Evolutionary conservation across 2,329 filamentous ascomycete species (phyloP).

Genomic region (Lithohypha guttulata): DNA sequence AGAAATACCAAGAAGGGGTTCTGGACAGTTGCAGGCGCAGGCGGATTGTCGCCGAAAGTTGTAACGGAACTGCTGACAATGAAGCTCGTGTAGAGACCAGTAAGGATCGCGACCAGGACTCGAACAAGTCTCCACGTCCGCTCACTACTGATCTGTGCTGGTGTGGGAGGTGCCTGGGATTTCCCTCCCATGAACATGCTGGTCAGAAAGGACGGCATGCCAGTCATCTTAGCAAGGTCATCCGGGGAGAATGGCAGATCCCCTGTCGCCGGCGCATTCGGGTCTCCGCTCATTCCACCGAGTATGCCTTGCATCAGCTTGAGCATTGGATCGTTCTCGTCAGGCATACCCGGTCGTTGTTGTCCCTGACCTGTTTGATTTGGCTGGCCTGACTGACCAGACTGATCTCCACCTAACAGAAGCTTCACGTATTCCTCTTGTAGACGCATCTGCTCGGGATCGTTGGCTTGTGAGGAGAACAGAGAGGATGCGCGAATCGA

Average conservation of each 20-base stretch:
- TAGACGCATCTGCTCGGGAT: conserved; percentile 26
- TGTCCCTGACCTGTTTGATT: conserved; percentile 23
- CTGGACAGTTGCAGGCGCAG: conserved; percentile 34
- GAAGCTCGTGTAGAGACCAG: conserved; percentile 43
- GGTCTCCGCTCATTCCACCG: conserved; percentile 24
- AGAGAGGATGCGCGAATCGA: conserved; percentile 15
- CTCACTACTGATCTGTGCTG: conserved; percentile 27
- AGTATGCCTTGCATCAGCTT: conserved; percentile 44
- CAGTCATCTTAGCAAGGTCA: conserved; percentile 21
- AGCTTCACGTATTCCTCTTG: conserved; percentile 31
- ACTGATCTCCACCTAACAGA: conserved; percentile 18
- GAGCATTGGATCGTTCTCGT: conserved; percentile 42
- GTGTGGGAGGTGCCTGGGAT: conserved; percentile 28
- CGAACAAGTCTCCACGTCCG: conserved; percentile 48
- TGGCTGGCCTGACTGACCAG: too few relatives aligned
- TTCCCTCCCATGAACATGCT: conserved; percentile 30
- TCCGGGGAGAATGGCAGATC: conserved; percentile 12
- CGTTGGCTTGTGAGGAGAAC: conserved; percentile 12
- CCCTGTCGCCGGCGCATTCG: not conserved
- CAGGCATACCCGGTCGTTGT: conserved; percentile 21
- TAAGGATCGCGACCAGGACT: conserved; percentile 44
- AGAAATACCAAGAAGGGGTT: conserved; percentile 37
- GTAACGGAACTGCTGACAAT: conserved; percentile 28
- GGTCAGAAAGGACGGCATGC: conserved; percentile 25
- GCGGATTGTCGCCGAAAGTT: conserved; percentile 31